A percentile compares a stretch with the other conserved stretches of the same genome.
Conservation (phyloP, 208 protist genomes). For the Acanthamoeba culbertsoni region DNA sequence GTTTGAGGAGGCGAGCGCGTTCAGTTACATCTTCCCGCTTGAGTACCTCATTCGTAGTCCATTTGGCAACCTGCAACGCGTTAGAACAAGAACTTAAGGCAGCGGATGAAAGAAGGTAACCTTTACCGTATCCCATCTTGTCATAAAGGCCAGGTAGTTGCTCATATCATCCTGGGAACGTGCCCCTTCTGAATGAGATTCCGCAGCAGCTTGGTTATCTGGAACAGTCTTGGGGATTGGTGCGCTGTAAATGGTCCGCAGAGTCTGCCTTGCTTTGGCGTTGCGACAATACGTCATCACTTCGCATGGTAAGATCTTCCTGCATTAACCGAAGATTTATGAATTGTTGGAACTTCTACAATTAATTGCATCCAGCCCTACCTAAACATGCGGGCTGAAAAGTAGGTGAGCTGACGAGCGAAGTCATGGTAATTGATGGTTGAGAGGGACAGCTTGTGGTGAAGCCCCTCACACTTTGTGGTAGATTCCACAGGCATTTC, state of each 20-base stretch:
- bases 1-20: not conserved
- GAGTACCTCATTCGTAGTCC: not conserved
- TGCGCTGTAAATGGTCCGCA: not conserved
- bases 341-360: not conserved
- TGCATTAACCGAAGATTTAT: too few relatives aligned
- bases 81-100: not conserved
- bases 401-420: not conserved
- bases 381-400: not conserved
- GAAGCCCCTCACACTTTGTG: too few relatives aligned
- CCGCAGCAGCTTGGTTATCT: too few relatives aligned
- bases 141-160: not conserved
- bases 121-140: not conserved
- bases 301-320: not conserved
- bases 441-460: not conserved
- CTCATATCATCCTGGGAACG: not conserved
- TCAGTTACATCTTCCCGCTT: not conserved
- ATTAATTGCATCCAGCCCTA: not conserved
- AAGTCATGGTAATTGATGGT: not conserved
- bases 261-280: not conserved
- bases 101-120: not conserved
- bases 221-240: not conserved
- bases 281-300: not conserved
- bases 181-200: too few relatives aligned
- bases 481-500: too few relatives aligned
- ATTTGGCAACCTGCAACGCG: constrained; percentile 16